phyloP scores from a whole-genome alignment of 108 stramenopile species.

The Cyclotella kingstonii region DNA sequence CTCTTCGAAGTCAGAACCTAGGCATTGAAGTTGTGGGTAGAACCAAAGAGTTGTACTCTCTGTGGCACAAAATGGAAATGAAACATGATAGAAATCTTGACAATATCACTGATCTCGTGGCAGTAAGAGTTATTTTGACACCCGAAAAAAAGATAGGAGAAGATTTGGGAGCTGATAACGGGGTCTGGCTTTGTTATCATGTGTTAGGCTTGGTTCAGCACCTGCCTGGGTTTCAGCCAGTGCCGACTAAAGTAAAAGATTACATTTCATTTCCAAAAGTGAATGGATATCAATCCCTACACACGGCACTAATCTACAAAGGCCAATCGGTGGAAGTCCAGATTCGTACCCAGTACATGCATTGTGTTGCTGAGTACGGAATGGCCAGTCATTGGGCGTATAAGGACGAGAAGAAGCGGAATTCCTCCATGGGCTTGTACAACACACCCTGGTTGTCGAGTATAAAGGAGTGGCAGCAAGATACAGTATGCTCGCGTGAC shows the following conservation, averaged over 20 bases:
- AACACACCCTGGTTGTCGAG: slow-evolving; percentile 85
- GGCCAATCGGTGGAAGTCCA: slow-evolving; percentile 95
- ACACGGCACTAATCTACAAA: slow-evolving; percentile 85
- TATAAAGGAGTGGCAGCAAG: slow-evolving; percentile 92
- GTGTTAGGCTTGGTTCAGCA: slow-evolving; percentile 90
- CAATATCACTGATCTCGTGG: slow-evolving; percentile 90
- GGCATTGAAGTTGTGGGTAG: slow-evolving; percentile 80
- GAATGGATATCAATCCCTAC: slow-evolving; percentile 92
- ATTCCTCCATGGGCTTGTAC: slow-evolving; percentile 48
- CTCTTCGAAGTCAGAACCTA: slow-evolving; percentile 64
- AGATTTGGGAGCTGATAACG: slow-evolving; percentile 60
- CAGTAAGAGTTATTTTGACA: slow-evolving; percentile 86
- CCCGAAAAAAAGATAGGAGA: slow-evolving; percentile 38
- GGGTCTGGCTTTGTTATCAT: slow-evolving; percentile 93
- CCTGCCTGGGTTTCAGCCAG: slow-evolving; percentile 84
- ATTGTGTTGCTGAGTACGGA: slow-evolving; percentile 93
- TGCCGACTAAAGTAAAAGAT: slow-evolving; percentile 90
- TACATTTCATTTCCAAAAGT: slow-evolving; percentile 94
- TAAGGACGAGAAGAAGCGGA: slow-evolving; percentile 61
- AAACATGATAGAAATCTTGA: slow-evolving; percentile 80
- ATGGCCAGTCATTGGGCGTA: slow-evolving; percentile 94
- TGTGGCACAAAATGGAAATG: slow-evolving; percentile 96
- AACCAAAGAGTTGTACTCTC: slow-evolving; percentile 90
- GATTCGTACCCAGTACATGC: slow-evolving; percentile 91
- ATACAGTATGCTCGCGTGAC: slow-evolving; percentile 68